A percentile compares a stretch with the other conserved stretches of the same genome.
Conservation (phyloP, 2,329 filamentous ascomycete genomes). For the Alternaria alternata region DNA sequence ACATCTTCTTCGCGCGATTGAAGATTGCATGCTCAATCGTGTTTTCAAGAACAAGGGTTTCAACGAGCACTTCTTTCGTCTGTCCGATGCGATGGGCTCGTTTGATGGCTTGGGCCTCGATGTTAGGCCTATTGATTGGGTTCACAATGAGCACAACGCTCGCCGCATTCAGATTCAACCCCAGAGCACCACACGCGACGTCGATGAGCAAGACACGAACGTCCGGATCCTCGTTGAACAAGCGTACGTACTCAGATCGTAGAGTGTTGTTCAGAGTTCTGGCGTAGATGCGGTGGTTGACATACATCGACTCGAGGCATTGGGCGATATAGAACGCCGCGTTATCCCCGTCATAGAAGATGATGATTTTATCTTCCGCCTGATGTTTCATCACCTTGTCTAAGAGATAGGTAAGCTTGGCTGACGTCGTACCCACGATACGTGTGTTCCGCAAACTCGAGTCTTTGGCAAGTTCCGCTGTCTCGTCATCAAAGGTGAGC, state of each 20-base stretch:
- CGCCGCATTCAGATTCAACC: conserved; percentile 83
- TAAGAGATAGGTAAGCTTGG: conserved; percentile 86
- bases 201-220: conserved; percentile 90
- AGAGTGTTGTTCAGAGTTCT: conserved; percentile 67
- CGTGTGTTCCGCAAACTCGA: conserved; percentile 67
- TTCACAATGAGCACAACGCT: conserved; percentile 89
- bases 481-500: conserved; percentile 42
- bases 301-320: conserved; percentile 74
- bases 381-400: conserved; percentile 75
- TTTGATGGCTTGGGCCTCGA: conserved; percentile 91
- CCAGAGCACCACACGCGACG: conserved; percentile 86
- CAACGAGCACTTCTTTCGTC: conserved; percentile 77
- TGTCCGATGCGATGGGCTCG: conserved; percentile 89
- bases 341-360: conserved; percentile 92
- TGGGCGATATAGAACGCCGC: conserved; percentile 86
- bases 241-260: conserved; percentile 77
- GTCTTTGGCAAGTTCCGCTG: conserved; percentile 45
- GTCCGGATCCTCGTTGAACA: conserved; percentile 74
- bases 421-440: conserved; percentile 81
- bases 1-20: conserved; percentile 76
- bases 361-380: conserved; percentile 80
- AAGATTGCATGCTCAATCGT: conserved; percentile 89
- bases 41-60: conserved; percentile 80
- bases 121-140: conserved; percentile 82
- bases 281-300: conserved; percentile 73